phyloP scores from a whole-genome alignment of 2,329 filamentous ascomycete species.

The Talaromyces sp. region DNA sequence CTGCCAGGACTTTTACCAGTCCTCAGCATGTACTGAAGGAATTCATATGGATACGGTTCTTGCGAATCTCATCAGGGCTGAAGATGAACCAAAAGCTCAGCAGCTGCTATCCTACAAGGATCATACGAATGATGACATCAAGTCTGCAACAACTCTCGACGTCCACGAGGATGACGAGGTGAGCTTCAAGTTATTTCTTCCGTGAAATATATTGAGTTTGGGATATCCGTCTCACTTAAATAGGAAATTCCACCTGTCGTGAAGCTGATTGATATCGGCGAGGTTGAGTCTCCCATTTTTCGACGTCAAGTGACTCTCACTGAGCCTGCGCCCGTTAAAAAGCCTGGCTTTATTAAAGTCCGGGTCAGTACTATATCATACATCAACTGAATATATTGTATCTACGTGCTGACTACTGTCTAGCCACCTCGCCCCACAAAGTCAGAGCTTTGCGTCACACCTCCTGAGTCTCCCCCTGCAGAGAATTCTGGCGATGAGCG shows the following conservation, averaged over 20 bases:
- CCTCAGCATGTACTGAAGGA: not conserved
- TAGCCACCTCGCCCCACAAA: not conserved
- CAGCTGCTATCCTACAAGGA: too few species aligned
- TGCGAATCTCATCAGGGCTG: not conserved
- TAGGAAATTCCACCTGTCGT: too few species aligned
- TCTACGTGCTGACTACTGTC: not conserved
- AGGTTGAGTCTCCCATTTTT: too few species aligned
- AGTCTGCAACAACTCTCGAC: too few species aligned
- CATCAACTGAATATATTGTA: not conserved
- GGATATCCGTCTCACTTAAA: too few species aligned
- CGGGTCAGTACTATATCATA: not conserved
- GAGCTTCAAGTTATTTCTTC: too few species aligned
- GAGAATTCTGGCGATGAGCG: not conserved
- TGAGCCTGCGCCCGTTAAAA: not conserved
- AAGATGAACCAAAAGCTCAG: too few species aligned
- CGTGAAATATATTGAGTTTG: too few species aligned
- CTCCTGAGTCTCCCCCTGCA: not conserved
- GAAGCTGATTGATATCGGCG: too few species aligned
- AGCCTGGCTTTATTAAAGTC: not conserved
- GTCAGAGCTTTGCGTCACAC: not conserved
- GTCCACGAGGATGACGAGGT: too few species aligned
- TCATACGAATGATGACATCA: too few species aligned
- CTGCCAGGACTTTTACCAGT: constrained; percentile 1
- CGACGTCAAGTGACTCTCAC: too few species aligned
- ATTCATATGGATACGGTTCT: not conserved